Percentiles rank a stretch among this genome's conserved stretches.
Evolutionary conservation across 2,329 filamentous ascomycete species (phyloP).

Genomic region (Didymella keratinophila): DNA sequence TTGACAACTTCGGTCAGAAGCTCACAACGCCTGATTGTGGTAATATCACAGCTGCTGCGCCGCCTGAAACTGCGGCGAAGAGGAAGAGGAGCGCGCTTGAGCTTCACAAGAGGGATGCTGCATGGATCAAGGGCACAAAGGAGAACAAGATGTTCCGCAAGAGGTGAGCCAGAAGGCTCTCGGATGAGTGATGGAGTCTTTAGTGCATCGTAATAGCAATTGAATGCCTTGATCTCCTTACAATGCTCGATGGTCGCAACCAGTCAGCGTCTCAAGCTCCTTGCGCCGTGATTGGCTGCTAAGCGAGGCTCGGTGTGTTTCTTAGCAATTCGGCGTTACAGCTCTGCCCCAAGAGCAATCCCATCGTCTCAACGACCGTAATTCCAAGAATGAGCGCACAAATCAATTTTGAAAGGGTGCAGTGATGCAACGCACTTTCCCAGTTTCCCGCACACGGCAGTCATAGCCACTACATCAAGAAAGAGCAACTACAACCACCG

Average conservation of each 20-base stretch:
- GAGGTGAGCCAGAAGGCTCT: background rate
- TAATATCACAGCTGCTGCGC: slow-evolving; percentile 42
- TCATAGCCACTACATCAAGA: background rate
- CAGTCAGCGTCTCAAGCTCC: background rate
- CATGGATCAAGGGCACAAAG: slow-evolving; percentile 43
- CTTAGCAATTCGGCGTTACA: background rate
- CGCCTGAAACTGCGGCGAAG: slow-evolving; percentile 20
- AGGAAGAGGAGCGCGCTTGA: slow-evolving; percentile 45
- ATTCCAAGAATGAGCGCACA: too few relatives aligned
- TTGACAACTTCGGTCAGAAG: slow-evolving; percentile 66
- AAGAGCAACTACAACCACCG: slow-evolving; percentile 1
- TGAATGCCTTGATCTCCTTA: background rate
- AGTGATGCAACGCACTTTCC: too few relatives aligned
- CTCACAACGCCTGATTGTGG: slow-evolving; percentile 62
- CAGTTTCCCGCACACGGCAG: too few relatives aligned
- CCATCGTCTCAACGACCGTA: too few relatives aligned
- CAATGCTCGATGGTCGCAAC: background rate
- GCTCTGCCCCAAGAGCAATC: too few relatives aligned
- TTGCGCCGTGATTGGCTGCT: background rate
- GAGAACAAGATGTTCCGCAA: slow-evolving; percentile 17
- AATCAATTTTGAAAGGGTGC: too few relatives aligned
- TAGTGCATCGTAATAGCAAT: background rate
- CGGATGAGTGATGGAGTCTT: accelerated
- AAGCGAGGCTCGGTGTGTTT: background rate
- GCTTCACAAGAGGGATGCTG: slow-evolving; percentile 39